phyloP scores from a whole-genome alignment of 306 rosid genomes.

The Quercus aquifolioides region DNA sequence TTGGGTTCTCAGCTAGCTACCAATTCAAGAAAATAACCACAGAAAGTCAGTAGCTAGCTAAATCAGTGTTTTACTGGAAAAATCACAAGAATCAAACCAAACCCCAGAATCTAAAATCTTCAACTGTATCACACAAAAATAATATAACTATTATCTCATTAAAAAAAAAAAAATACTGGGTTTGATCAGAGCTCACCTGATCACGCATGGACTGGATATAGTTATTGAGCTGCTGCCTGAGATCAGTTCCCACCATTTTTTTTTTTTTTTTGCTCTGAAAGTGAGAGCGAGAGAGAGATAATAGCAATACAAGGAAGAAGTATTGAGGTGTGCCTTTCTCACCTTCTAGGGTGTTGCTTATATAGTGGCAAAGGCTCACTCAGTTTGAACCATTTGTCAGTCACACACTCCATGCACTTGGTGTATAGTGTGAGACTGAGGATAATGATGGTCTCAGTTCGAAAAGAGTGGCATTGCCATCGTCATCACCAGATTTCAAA shows the following conservation, averaged over 20 bases:
- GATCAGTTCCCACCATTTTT: constrained; percentile 6
- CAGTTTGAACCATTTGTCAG: neutral
- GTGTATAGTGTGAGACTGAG: neutral
- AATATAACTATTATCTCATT: too few species aligned
- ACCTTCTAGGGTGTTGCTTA: too few species aligned
- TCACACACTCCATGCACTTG: too few species aligned
- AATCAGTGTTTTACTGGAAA: neutral
- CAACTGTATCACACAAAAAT: neutral
- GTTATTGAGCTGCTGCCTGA: neutral
- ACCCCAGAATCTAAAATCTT: neutral
- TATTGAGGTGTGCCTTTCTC: too few species aligned
- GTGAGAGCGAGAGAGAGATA: neutral
- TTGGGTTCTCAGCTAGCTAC: neutral
- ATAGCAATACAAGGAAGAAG: neutral
- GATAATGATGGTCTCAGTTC: neutral
- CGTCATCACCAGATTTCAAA: neutral
- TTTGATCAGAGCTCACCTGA: neutral
- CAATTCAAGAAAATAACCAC: neutral
- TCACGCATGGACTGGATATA: neutral
- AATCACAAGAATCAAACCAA: neutral
- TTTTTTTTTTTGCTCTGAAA: neutral
- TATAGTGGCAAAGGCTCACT: neutral
- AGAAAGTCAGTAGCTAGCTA: neutral
- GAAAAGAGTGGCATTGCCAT: neutral
- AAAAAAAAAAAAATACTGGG: neutral